These are phyloP conservation scores for Discostella stelligera DNA, from an alignment of 352 stramenopile genomes.

Conservation along the genomic window DNA sequence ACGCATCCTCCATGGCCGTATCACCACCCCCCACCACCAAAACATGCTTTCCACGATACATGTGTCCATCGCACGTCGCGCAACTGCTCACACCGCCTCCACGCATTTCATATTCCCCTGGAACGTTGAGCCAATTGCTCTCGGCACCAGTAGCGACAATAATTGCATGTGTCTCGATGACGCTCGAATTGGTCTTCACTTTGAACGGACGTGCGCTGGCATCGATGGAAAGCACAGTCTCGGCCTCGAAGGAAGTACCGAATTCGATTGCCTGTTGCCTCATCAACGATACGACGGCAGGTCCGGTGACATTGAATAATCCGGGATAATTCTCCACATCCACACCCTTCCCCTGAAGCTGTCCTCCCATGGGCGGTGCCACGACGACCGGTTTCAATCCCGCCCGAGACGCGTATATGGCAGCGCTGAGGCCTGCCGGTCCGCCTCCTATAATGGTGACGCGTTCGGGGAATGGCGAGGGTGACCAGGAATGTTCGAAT, in stretches of 20 bases:
- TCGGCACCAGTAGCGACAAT: slow-evolving; percentile 84
- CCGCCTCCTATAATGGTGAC: slow-evolving; percentile 83
- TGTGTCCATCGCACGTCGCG: slow-evolving; percentile 83
- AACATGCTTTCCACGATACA: slow-evolving; percentile 74
- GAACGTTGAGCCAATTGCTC: slow-evolving; percentile 79
- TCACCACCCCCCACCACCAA: slow-evolving; percentile 84
- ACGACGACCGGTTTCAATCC: slow-evolving; percentile 75
- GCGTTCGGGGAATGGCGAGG: slow-evolving; percentile 67
- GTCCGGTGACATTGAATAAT: slow-evolving; percentile 76
- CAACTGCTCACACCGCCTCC: slow-evolving; percentile 81
- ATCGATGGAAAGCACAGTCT: slow-evolving; percentile 77
- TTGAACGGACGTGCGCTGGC: slow-evolving; percentile 56
- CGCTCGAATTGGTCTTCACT: slow-evolving; percentile 65
- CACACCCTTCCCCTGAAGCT: slow-evolving; percentile 83
- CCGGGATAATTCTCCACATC: slow-evolving; percentile 85
- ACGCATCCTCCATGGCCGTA: slow-evolving; percentile 81
- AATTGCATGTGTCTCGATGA: slow-evolving; percentile 79
- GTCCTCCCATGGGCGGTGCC: slow-evolving; percentile 78
- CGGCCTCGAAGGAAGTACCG: slow-evolving; percentile 78
- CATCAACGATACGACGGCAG: slow-evolving; percentile 79
- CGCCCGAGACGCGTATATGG: slow-evolving; percentile 82
- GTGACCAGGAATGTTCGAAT: slow-evolving; percentile 62
- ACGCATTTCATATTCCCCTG: slow-evolving; percentile 77
- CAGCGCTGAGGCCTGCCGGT: slow-evolving; percentile 76
- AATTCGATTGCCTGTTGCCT: slow-evolving; percentile 77